Evolutionary conservation across 441 rosid species (phyloP).

Genomic region (Corymbia citriodora): DNA sequence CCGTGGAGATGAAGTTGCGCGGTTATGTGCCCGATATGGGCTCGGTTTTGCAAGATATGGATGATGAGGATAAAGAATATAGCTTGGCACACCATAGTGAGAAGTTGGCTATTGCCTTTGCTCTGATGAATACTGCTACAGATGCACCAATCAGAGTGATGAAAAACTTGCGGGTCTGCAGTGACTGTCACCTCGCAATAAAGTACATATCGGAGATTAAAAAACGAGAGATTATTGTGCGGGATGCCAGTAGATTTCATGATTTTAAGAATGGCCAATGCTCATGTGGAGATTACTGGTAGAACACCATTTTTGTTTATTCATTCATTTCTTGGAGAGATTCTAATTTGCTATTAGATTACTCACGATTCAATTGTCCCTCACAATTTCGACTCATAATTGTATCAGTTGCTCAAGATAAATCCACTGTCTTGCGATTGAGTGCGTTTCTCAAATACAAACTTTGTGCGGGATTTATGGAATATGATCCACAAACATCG

Average conservation of each 20-base stretch:
- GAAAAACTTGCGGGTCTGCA: conserved; percentile 73
- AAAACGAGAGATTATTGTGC: conserved; percentile 56
- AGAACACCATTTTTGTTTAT: not conserved
- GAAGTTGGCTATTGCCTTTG: conserved; percentile 74
- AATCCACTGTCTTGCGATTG: not conserved
- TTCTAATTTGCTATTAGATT: not conserved
- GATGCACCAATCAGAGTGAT: conserved; percentile 66
- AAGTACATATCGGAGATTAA: conserved; percentile 55
- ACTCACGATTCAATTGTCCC: not conserved
- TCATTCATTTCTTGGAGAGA: not conserved
- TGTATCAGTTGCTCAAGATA: not conserved
- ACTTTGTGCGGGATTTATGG: not conserved
- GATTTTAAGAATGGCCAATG: conserved; percentile 68
- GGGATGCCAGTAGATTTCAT: conserved; percentile 81
- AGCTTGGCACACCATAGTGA: conserved; percentile 75
- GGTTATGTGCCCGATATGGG: conserved; percentile 72
- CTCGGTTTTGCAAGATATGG: conserved; percentile 75
- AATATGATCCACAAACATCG: not conserved
- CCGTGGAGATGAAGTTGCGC: conserved; percentile 48
- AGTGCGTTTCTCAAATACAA: not conserved
- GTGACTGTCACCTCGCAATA: conserved; percentile 68
- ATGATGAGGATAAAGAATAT: conserved; percentile 67
- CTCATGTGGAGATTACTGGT: conserved; percentile 85
- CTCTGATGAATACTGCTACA: conserved; percentile 48
- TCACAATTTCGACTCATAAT: not conserved